Percentiles rank a stretch among this genome's conserved stretches.
Evolutionary conservation across 441 rosid genomes (phyloP).

Genomic region (Biscutella auriculata): DNA sequence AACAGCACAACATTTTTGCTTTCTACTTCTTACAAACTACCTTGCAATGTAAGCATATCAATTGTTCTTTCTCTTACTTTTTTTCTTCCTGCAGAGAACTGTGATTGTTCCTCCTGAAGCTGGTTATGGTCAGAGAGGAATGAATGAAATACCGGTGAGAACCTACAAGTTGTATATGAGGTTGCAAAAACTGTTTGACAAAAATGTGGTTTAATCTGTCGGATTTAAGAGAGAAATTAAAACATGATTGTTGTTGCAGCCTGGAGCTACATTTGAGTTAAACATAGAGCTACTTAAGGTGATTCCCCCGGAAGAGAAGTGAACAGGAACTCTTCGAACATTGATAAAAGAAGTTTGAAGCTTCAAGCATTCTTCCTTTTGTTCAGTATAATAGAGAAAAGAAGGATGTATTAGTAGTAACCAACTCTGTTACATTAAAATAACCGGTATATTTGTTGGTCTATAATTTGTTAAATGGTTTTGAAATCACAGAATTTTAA

Average conservation of each 20-base stretch:
- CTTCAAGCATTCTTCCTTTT: neutral
- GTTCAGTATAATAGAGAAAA: neutral
- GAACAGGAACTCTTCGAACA: neutral
- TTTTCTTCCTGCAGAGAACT: slow-evolving; percentile 45
- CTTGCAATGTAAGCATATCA: neutral
- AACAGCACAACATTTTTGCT: neutral
- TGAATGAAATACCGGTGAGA: slow-evolving; percentile 88
- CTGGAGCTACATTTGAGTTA: slow-evolving; percentile 66
- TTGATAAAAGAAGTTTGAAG: neutral
- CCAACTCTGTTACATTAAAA: neutral
- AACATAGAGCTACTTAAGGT: slow-evolving; percentile 78
- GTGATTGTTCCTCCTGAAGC: slow-evolving; percentile 80
- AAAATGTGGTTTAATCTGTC: neutral
- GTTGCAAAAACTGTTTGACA: neutral
- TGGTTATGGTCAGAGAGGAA: slow-evolving; percentile 76
- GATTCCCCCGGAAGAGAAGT: slow-evolving; percentile 32
- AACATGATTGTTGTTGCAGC: slow-evolving; percentile 36
- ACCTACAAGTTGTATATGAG: slow-evolving; percentile 20
- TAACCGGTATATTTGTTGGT: slow-evolving; percentile 3
- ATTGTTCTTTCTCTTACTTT: neutral
- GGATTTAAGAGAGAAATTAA: neutral
- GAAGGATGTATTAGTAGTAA: neutral
- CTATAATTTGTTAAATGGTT: neutral
- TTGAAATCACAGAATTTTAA: neutral
- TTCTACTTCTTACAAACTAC: neutral